A percentile compares a stretch with the other conserved stretches of the same genome.
These are phyloP conservation scores for Sclerotinia trifoliorum DNA, from an alignment of 2,329 filamentous ascomycete species.

Conservation along the genomic window DNA sequence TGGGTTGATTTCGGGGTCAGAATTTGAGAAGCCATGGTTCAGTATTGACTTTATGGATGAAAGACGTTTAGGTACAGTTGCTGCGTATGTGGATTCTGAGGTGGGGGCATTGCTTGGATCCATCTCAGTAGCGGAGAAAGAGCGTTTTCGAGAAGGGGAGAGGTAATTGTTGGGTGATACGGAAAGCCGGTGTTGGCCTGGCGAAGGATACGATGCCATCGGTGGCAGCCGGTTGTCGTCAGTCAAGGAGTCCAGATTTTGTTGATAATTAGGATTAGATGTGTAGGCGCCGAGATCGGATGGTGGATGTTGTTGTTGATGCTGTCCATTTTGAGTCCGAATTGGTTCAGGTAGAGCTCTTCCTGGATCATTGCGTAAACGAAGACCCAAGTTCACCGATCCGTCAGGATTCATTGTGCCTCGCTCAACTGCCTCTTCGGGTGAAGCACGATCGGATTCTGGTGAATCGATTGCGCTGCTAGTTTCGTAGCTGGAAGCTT, in stretches of 20 bases:
- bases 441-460: slow-evolving; percentile 38
- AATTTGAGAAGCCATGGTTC: slow-evolving; percentile 50
- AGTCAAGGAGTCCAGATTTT: slow-evolving; percentile 45
- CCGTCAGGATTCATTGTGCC: slow-evolving; percentile 63
- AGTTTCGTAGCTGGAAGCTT: slow-evolving; percentile 49
- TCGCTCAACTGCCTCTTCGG: slow-evolving; percentile 38
- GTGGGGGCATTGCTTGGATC: slow-evolving; percentile 41
- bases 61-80: slow-evolving; percentile 58
- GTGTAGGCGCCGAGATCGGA: slow-evolving; percentile 46
- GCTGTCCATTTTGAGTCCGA: slow-evolving; percentile 31
- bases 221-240: slow-evolving; percentile 61
- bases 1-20: slow-evolving; percentile 22
- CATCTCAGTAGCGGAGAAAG: slow-evolving; percentile 61
- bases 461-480: slow-evolving; percentile 40
- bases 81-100: slow-evolving; percentile 23
- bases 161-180: slow-evolving; percentile 61
- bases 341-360: slow-evolving; percentile 37
- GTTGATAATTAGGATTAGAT: slow-evolving; percentile 38
- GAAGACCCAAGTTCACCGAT: slow-evolving; percentile 61
- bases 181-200: slow-evolving; percentile 56
- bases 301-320: slow-evolving; percentile 42
- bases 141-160: slow-evolving; percentile 62
- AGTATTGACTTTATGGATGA: slow-evolving; percentile 76
- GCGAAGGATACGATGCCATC: slow-evolving; percentile 38
- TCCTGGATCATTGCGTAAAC: slow-evolving; percentile 45